Evolutionary conservation across 225 moss, liverwort and hornwort species (phyloP).

Genomic region (Pseudisothecium myosuroides): DNA sequence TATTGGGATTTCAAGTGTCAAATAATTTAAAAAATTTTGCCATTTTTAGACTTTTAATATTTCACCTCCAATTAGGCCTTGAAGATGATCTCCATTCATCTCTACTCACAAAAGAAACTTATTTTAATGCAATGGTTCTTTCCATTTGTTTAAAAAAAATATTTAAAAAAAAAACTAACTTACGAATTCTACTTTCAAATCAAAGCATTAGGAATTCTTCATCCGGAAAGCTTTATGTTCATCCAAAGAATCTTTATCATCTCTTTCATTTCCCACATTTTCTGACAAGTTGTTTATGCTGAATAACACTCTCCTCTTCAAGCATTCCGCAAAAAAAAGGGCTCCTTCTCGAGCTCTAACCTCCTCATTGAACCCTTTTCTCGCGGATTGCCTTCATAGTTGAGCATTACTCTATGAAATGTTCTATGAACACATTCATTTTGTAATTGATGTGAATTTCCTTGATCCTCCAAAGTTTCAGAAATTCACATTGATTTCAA

Average conservation of each 20-base stretch:
- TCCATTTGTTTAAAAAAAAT: no score
- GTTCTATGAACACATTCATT: background rate
- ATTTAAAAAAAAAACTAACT: no score
- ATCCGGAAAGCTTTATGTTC: fast-evolving
- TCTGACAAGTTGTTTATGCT: fast-evolving
- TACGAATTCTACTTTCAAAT: no score
- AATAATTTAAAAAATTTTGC: no score
- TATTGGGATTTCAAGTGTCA: no score
- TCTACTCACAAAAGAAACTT: no score
- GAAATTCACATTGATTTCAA: background rate
- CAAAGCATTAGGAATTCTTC: fast-evolving
- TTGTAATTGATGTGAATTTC: background rate
- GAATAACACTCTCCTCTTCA: fast-evolving
- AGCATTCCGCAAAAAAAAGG: no score
- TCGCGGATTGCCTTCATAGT: background rate
- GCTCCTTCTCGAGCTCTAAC: no score
- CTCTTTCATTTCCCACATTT: background rate
- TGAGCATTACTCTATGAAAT: background rate
- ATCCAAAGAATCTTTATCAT: background rate
- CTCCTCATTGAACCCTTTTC: no score
- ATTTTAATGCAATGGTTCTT: no score
- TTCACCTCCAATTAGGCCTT: background rate
- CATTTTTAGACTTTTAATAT: background rate
- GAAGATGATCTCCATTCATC: no score
- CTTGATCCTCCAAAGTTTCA: fast-evolving